Conservation (phyloP, 768 basidiomycete species). For the Gloeostereum incarnatum region DNA sequence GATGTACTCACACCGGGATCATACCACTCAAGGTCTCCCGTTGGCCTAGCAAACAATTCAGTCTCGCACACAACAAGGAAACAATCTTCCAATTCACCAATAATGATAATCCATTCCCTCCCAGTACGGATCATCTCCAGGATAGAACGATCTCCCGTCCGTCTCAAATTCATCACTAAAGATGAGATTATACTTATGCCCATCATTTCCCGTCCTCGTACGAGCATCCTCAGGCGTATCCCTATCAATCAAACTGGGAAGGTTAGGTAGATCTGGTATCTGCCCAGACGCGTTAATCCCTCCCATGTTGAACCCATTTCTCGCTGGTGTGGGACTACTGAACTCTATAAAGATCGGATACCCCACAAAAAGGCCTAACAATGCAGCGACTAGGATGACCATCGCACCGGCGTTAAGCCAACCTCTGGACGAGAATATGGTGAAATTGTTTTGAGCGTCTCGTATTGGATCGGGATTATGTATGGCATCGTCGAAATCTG, state of each 20-base stretch:
- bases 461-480: conserved; percentile 83
- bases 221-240: conserved; percentile 57
- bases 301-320: conserved; percentile 75
- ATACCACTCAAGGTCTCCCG: conserved; percentile 82
- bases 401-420: conserved; percentile 76
- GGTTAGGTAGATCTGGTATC: conserved; percentile 62
- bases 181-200: conserved; percentile 69
- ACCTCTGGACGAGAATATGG: conserved; percentile 74
- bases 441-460: conserved; percentile 55
- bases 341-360: conserved; percentile 74
- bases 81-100: conserved; percentile 35
- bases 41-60: conserved; percentile 28
- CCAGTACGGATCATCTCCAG: neutral
- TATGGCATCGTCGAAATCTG: conserved; percentile 83
- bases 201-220: conserved; percentile 63
- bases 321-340: conserved; percentile 19
- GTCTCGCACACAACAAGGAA: neutral
- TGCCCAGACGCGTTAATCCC: conserved; percentile 85
- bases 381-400: conserved; percentile 51
- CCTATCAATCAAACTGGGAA: conserved; percentile 65
- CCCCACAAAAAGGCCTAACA: conserved; percentile 78
- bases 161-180: conserved; percentile 82
- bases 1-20: conserved; percentile 43
- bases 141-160: conserved; percentile 44
- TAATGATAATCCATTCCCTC: conserved; percentile 63